Conservation (phyloP, 371 early-diverging fungal genomes). For the Encephalitozoon hellem region DNA sequence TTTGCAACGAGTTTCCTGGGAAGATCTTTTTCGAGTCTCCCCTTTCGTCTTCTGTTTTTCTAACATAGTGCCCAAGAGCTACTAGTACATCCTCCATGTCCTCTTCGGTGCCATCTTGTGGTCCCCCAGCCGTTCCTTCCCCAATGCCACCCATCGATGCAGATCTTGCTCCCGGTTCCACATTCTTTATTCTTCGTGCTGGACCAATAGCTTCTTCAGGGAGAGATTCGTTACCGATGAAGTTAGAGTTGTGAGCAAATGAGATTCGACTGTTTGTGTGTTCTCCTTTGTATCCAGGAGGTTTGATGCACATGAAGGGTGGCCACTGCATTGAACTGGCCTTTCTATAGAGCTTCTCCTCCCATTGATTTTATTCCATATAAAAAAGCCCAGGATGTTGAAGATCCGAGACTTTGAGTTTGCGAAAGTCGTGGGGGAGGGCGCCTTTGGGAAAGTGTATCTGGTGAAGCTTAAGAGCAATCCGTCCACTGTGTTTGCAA, state of each 20-base stretch:
- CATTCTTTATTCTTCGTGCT: neutral
- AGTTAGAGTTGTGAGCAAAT: neutral
- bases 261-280: neutral
- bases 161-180: neutral
- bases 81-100: neutral
- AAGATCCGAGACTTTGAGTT: constrained; percentile 83
- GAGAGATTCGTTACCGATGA: neutral
- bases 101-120: neutral
- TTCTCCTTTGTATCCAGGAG: neutral
- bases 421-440: constrained; percentile 94
- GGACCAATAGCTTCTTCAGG: neutral
- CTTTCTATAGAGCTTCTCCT: neutral
- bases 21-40: neutral
- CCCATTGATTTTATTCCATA: neutral
- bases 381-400: constrained; percentile 62
- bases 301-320: neutral
- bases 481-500: constrained; percentile 64
- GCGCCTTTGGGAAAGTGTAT: constrained; percentile 96
- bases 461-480: constrained; percentile 68
- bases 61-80: neutral
- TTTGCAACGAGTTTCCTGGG: neutral
- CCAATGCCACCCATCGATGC: neutral
- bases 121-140: neutral
- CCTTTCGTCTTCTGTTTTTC: neutral
- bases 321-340: neutral